Percentiles rank a stretch among this genome's conserved stretches.
Conservation (phyloP, 495 filamentous ascomycete genomes). For the Acidomyces sp. region DNA sequence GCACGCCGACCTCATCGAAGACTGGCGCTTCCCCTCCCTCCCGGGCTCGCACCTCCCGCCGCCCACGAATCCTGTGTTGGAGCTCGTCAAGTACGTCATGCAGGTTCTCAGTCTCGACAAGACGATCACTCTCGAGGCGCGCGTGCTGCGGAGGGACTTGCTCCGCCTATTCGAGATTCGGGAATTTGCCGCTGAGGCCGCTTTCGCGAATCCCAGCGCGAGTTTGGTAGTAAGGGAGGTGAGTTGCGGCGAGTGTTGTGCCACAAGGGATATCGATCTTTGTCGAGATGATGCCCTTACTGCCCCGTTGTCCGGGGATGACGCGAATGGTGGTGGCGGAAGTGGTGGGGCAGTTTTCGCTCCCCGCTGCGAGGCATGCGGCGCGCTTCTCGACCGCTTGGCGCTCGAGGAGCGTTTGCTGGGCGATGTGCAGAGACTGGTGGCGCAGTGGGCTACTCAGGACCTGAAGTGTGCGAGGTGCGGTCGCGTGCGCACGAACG, state of each 20-base stretch:
- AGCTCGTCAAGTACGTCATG: slow-evolving; percentile 82
- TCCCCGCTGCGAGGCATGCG: slow-evolving; percentile 57
- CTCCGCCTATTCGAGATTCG: slow-evolving; percentile 82
- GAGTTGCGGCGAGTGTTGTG: slow-evolving; percentile 74
- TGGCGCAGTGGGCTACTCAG: slow-evolving; percentile 75
- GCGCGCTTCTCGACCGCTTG: slow-evolving; percentile 58
- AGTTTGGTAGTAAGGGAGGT: slow-evolving; percentile 60
- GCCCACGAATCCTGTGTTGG: slow-evolving; percentile 69
- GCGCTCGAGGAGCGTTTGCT: slow-evolving; percentile 75
- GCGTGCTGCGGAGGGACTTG: slow-evolving; percentile 75
- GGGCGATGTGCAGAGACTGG: slow-evolving; percentile 55
- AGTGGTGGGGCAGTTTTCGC: slow-evolving; percentile 12
- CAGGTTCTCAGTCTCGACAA: slow-evolving; percentile 83
- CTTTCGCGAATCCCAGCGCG: slow-evolving; percentile 74
- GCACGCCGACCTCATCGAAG: slow-evolving; percentile 75
- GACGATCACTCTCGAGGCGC: slow-evolving; percentile 70
- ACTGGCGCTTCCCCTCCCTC: slow-evolving; percentile 74
- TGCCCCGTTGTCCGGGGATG: slow-evolving; percentile 35
- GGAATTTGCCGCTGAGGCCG: slow-evolving; percentile 79
- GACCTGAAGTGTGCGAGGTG: slow-evolving; percentile 76
- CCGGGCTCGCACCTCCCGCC: slow-evolving; percentile 63
- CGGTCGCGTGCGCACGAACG: slow-evolving; percentile 57
- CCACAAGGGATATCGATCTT: slow-evolving; percentile 78
- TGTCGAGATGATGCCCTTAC: slow-evolving; percentile 77
- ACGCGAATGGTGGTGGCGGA: no score